These are phyloP conservation scores for Limnanthes douglasii DNA, from an alignment of 345 rosid species.

Conservation along the genomic window DNA sequence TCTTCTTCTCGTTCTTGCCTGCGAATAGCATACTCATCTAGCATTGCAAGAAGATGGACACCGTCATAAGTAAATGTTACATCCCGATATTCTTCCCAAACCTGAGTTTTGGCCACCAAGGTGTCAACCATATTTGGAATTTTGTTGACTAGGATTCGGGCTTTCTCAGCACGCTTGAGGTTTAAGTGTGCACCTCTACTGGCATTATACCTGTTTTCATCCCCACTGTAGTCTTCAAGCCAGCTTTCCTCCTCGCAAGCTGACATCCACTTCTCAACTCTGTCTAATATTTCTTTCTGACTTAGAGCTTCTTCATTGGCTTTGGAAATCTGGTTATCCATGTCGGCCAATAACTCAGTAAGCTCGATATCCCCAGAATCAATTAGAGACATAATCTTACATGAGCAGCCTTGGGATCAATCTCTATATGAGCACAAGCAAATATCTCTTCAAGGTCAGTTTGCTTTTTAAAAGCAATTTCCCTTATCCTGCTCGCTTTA, in stretches of 20 bases:
- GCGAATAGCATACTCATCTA: slow-evolving; percentile 96
- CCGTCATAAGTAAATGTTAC: slow-evolving; percentile 75
- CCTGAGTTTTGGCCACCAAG: slow-evolving; percentile 70
- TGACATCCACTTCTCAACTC: slow-evolving; percentile 73
- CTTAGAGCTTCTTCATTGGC: slow-evolving; percentile 54
- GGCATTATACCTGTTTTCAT: slow-evolving; percentile 88
- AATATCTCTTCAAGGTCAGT: slow-evolving; percentile 92
- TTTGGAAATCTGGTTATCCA: slow-evolving; percentile 43
- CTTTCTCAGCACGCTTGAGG: slow-evolving; percentile 98
- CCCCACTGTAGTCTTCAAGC: slow-evolving; percentile 75
- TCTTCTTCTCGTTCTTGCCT: slow-evolving; percentile 98
- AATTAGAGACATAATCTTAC: slow-evolving; percentile 46
- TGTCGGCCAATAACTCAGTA: slow-evolving; percentile 36
- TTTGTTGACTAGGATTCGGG: slow-evolving; percentile 75
- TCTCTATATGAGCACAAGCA: slow-evolving; percentile 62
- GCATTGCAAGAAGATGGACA: slow-evolving; percentile 91
- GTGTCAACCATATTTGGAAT: slow-evolving; percentile 88
- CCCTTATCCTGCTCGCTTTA: slow-evolving; percentile 93
- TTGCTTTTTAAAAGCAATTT: slow-evolving; percentile 88
- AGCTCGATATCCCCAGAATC: slow-evolving; percentile 59
- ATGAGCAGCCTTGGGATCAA: slow-evolving; percentile 71
- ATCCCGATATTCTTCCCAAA: slow-evolving; percentile 86
- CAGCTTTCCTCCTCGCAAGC: slow-evolving; percentile 72
- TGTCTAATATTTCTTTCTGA: slow-evolving; percentile 53
- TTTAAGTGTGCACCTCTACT: slow-evolving; percentile 96